Base-by-base conservation (phyloP, 2,329 filamentous ascomycete species). In the Neoscytalidium dimidiatum region DNA sequence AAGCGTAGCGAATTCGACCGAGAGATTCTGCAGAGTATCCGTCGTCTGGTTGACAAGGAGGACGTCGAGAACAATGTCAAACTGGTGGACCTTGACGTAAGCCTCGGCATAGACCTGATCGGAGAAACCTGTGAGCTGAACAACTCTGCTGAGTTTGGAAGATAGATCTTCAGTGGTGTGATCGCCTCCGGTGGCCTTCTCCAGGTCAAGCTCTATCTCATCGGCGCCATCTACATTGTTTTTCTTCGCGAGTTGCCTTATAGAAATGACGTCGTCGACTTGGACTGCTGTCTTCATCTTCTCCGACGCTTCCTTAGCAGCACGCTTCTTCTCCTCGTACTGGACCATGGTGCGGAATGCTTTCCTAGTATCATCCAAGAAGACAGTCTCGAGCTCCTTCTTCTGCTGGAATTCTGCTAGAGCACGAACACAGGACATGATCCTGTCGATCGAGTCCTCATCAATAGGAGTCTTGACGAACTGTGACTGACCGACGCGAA, bases 51-150 rank as follows among this genome's bases (percentile, higher is more conserved):
- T 99, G 73, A 99, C 95, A 23, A 99, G 85, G 3, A 99, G 86
- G 8, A 99, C 95, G 74, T 99, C 95, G 28, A 99, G 85, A 17
- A 99, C 91, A 72, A 99, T 99, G 75, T 99, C 95, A 74, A 99
- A 99, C 78, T 99, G 95, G 77, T 98, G 94, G 9, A 99, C 94
- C 77, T 96, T 97, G 74, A 99, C 94, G 72, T 99, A 99, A 4
- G 95, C 95, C 80, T 99, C 95, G n/a, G 92, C 95, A 73, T 99
- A 99, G 14, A 99, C 95, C 1, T 95, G 90, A 74, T 99, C 95
- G 0, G 95, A 98, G 85, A 99, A 99, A 67, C 95, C 95, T 19
- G 95, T 99, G 51, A 99, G 86, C 79, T 99, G 95, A 23, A 99
- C 95, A 41, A 99, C 94, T 14, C 95, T 88, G 82, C 91, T 97